phyloP scores from a whole-genome alignment of 345 rosid species.

The Ceriops zippeliana region DNA sequence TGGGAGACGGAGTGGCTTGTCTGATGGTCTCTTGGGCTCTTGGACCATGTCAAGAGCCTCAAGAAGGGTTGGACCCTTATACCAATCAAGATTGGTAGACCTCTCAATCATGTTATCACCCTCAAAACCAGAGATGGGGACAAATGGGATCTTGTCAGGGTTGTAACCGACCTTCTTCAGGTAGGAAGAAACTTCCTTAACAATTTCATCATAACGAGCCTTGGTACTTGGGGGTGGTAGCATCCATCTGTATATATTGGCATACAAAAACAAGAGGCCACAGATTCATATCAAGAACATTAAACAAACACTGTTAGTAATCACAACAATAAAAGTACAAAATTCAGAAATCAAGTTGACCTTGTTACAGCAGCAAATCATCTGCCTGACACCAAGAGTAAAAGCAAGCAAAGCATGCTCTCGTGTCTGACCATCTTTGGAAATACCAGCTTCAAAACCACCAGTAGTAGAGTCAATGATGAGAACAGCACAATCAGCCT shows the following conservation, averaged over 20 bases:
- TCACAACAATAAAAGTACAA: not conserved
- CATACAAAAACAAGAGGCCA: not conserved
- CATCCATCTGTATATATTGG: slow-evolving; percentile 54
- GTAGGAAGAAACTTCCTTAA: slow-evolving; percentile 74
- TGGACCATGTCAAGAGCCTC: slow-evolving; percentile 60
- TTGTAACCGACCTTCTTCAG: slow-evolving; percentile 72
- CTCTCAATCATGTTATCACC: slow-evolving; percentile 88
- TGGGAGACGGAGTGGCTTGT: slow-evolving; percentile 89
- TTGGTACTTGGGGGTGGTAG: slow-evolving; percentile 74
- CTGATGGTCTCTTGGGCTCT: slow-evolving; percentile 85
- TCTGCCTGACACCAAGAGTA: slow-evolving; percentile 69
- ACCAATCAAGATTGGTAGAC: slow-evolving; percentile 75
- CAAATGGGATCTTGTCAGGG: slow-evolving; percentile 76
- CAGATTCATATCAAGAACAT: too few species aligned
- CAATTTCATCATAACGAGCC: slow-evolving; percentile 72
- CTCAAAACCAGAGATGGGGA: slow-evolving; percentile 80
- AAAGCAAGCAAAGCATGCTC: slow-evolving; percentile 70
- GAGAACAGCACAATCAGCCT: slow-evolving; percentile 78
- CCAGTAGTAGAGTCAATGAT: slow-evolving; percentile 80
- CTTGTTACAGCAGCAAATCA: slow-evolving; percentile 82
- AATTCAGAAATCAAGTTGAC: slow-evolving; percentile 9
- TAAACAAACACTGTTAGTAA: not conserved
- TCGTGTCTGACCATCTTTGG: slow-evolving; percentile 84
- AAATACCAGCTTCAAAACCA: slow-evolving; percentile 83
- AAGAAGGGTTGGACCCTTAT: slow-evolving; percentile 72